Evolutionary conservation across 2,329 filamentous ascomycete species (phyloP).

Genomic region (Coniochaeta hoffmannii): DNA sequence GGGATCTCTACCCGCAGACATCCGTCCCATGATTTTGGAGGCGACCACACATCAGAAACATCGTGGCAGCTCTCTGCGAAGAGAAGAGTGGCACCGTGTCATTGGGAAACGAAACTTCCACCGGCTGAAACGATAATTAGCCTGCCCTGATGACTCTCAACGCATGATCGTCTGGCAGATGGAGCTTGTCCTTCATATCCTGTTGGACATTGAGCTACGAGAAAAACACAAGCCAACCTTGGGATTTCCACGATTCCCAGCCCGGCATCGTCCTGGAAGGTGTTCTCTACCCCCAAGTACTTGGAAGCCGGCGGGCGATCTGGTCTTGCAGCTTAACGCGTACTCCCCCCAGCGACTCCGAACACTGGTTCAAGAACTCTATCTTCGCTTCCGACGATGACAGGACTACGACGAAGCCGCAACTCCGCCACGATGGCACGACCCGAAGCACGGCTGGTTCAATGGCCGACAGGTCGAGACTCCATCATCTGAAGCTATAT

Average conservation of each 20-base stretch:
- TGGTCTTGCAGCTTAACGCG: conserved; percentile 25
- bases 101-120: conserved; percentile 22
- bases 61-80: conserved; percentile 25
- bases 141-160: conserved; percentile 18
- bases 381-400: conserved; percentile 16
- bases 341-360: conserved; percentile 25
- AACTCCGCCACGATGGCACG: conserved; percentile 12
- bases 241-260: conserved; percentile 9
- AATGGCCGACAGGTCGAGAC: conserved; percentile 15
- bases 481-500: conserved; percentile 16
- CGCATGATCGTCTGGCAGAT: conserved; percentile 11
- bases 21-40: too few species aligned
- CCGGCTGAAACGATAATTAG: conserved; percentile 16
- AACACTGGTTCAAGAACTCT: conserved; percentile 25
- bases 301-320: conserved; percentile 16
- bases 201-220: conserved; percentile 21
- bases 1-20: too few species aligned
- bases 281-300: conserved; percentile 22
- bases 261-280: conserved; percentile 16
- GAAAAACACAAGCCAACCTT: conserved; percentile 16
- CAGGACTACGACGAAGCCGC: conserved; percentile 8
- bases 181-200: conserved; percentile 21
- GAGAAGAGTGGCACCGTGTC: conserved; percentile 26
- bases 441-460: conserved; percentile 23
- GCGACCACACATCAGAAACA: too few species aligned